Evolutionary conservation across 2,329 filamentous ascomycete genomes (phyloP), one percentile per base, ranked within the genome.

Genomic region (Colletotrichum scovillei): DNA sequence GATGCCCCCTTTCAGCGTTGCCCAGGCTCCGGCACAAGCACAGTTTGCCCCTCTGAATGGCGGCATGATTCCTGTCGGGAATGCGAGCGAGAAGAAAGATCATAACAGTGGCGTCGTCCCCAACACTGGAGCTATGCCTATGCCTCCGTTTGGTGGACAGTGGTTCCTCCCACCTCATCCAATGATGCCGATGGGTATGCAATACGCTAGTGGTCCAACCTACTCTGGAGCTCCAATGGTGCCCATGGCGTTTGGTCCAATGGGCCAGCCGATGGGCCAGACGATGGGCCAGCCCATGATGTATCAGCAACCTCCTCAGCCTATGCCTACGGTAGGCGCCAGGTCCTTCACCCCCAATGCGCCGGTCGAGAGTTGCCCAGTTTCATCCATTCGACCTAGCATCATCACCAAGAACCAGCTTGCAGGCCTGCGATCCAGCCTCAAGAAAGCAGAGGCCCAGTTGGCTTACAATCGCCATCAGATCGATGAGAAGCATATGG

Each of bases 401-500:
- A 88, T 90, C n/a, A 90, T 91, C 76, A 91, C 88, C 8, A 88
- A 83, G 78, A 89, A 88, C 75, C 89, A 91, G 76, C 86, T 91
- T 63, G 84, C 87, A 26, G 81, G 82, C 55, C 84, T 92, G 67
- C 85, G 85, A 53, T 77, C 78, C n/a, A 85, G 86, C n/a, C 83
- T 92, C 72, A 89, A 87, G 76, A 87, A 88, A 70, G 83, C 88
- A 53, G 87, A 91, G 74, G 87, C 89, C 72, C 90, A 92, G 75
- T 80, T 92, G 57, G 85, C 87, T 65, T 91, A 89, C 82, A 92
- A 92, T 78, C 88, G 86, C 75, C 89, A 92, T 74, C 90, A 92
- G 76, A 90, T 92, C 74, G 90, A 92, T 71, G 88, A 89, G 75
- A 85, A 84, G 74, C 80, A 84, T 42, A 86, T 90, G 78, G 84